Percentiles rank a stretch among this genome's conserved stretches.
Conservation (phyloP, 139 green algal species). For the Tetraselmis striata region DNA sequence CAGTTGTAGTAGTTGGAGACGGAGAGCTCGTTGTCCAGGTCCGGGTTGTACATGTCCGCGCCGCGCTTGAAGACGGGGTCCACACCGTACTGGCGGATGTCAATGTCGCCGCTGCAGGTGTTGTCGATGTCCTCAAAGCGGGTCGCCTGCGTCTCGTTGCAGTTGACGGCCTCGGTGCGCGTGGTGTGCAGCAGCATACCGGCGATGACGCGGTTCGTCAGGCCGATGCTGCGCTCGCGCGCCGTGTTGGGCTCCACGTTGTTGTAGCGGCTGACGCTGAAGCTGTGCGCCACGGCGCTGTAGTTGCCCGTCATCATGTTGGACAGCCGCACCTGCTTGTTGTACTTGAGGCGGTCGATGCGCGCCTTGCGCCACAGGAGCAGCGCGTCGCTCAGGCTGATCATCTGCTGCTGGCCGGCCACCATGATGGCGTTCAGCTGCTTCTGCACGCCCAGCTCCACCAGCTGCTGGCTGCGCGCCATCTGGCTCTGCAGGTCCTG, state of each 20-base stretch:
- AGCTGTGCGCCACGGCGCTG: conserved; percentile 24
- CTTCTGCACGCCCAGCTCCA: conserved; percentile 40
- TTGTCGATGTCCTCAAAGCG: conserved; percentile 66
- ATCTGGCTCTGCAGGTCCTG: conserved; percentile 23
- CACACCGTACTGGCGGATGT: conserved; percentile 44
- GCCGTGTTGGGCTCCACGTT: conserved; percentile 23
- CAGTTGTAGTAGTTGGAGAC: conserved; percentile 67
- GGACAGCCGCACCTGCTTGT: conserved; percentile 38
- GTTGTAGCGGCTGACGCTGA: conserved; percentile 56
- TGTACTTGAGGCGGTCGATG: conserved; percentile 21
- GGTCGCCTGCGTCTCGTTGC: conserved; percentile 40
- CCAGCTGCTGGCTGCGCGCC: conserved; percentile 30
- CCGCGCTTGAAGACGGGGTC: conserved; percentile 75
- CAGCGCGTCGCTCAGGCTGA: conserved; percentile 47
- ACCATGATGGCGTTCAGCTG: conserved; percentile 56
- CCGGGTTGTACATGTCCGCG: conserved; percentile 54
- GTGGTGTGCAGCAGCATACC: conserved; percentile 65
- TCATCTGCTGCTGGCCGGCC: conserved; percentile 40
- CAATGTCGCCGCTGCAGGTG: conserved; percentile 38
- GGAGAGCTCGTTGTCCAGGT: conserved; percentile 46
- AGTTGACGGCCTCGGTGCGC: conserved; percentile 47
- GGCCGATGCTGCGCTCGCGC: conserved; percentile 45
- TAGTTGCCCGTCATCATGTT: conserved; percentile 42
- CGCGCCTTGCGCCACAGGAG: conserved; percentile 57
- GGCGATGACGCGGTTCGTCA: conserved; percentile 61